A percentile compares a stretch with the other conserved stretches of the same genome.
These are phyloP conservation scores for Chamaenerion angustifolium DNA, from an alignment of 345 rosid species.

Conservation along the genomic window DNA sequence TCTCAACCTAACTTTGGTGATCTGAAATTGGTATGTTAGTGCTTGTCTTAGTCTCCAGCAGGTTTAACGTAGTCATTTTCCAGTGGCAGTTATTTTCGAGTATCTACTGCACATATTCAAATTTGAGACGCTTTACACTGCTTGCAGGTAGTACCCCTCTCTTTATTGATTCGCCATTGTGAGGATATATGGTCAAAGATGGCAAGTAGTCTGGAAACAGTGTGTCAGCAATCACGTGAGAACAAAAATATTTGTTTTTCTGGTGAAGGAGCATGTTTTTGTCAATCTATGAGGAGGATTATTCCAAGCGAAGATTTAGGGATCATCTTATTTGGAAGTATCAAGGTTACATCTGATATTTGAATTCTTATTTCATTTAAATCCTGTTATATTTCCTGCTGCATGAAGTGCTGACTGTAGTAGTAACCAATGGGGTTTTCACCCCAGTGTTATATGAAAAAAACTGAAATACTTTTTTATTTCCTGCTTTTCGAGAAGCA, in stretches of 20 bases:
- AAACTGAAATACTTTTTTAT: too few relatives aligned
- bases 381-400: neutral
- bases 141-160: slow-evolving; percentile 57
- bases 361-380: neutral
- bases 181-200: slow-evolving; percentile 30
- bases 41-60: neutral
- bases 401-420: neutral
- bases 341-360: slow-evolving; percentile 34
- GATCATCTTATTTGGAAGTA: slow-evolving; percentile 46
- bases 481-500: neutral
- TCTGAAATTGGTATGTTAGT: slow-evolving; percentile 49
- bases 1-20: slow-evolving; percentile 27
- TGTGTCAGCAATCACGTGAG: slow-evolving; percentile 6
- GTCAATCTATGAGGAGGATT: slow-evolving; percentile 29
- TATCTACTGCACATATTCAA: neutral
- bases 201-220: slow-evolving; percentile 15
- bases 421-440: neutral
- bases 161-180: slow-evolving; percentile 42
- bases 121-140: slow-evolving; percentile 3
- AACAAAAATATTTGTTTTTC: slow-evolving; percentile 11
- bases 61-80: too few relatives aligned
- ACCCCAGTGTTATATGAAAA: neutral
- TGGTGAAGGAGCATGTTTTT: slow-evolving; percentile 14
- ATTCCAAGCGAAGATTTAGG: slow-evolving; percentile 42
- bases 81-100: neutral